Evolutionary conservation across 805 yeast genomes (phyloP).

Genomic region (Pichia nanzhaoensis): DNA sequence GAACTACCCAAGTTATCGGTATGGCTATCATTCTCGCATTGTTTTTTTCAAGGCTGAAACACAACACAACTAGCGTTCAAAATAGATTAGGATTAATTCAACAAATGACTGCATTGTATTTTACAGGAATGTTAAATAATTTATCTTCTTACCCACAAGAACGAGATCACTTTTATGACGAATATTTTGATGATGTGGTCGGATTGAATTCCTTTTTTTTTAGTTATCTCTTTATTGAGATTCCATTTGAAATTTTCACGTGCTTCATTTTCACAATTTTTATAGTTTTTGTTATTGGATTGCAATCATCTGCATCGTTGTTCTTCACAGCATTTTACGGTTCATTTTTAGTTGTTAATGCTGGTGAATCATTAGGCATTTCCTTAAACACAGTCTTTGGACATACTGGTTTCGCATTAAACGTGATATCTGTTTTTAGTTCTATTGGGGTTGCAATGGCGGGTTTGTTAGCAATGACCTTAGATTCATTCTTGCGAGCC

Average conservation of each 20-base stretch:
- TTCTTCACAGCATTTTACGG: slow-evolving; percentile 59
- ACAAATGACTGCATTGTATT: slow-evolving; percentile 64
- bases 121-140: slow-evolving; percentile 74
- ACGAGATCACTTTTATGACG: slow-evolving; percentile 70
- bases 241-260: slow-evolving; percentile 62
- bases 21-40: slow-evolving; percentile 60
- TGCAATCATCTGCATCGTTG: slow-evolving; percentile 60
- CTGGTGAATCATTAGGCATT: slow-evolving; percentile 84
- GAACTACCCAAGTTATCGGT: slow-evolving; percentile 58
- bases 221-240: slow-evolving; percentile 52
- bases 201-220: slow-evolving; percentile 57
- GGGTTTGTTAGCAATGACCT: slow-evolving; percentile 73
- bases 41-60: slow-evolving; percentile 55
- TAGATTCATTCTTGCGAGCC: slow-evolving; percentile 63
- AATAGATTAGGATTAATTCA: slow-evolving; percentile 74
- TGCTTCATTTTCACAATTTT: slow-evolving; percentile 53
- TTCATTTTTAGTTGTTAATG: slow-evolving; percentile 48
- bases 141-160: slow-evolving; percentile 70
- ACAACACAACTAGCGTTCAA: slow-evolving; percentile 44
- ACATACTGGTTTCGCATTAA: slow-evolving; percentile 77
- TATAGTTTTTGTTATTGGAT: slow-evolving; percentile 63
- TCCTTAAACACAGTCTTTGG: slow-evolving; percentile 65
- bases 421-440: slow-evolving; percentile 57
- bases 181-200: slow-evolving; percentile 65
- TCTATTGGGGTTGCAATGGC: slow-evolving; percentile 77